Percentiles rank a stretch among this genome's conserved stretches.
These are phyloP conservation scores for Dentipellis fragilis DNA, from an alignment of 768 basidiomycete species.

Conservation along the genomic window DNA sequence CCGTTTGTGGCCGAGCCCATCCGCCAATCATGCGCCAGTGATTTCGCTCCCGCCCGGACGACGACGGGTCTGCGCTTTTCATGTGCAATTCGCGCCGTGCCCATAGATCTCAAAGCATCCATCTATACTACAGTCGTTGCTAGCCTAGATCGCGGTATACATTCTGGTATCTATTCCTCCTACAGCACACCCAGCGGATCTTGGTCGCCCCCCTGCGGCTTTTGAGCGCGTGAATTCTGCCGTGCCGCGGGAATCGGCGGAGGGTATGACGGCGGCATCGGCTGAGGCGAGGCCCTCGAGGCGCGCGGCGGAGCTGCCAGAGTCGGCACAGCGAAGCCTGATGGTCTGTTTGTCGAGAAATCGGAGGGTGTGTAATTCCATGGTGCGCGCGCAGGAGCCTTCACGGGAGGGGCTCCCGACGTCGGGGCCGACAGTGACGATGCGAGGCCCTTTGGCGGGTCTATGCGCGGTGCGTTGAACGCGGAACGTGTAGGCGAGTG, in stretches of 20 bases:
- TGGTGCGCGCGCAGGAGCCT: slow-evolving; percentile 29
- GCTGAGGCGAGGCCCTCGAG: slow-evolving; percentile 17
- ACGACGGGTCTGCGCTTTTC: neutral
- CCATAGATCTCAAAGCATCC: no score
- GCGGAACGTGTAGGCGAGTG: slow-evolving; percentile 5
- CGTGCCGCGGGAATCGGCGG: neutral
- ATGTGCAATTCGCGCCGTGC: neutral
- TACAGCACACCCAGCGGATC: slow-evolving; percentile 21
- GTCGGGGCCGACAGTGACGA: slow-evolving; percentile 10
- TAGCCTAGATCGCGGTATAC: neutral
- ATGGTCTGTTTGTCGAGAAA: slow-evolving; percentile 24
- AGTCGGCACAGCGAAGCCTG: slow-evolving; percentile 26
- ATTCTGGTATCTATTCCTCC: slow-evolving; percentile 6
- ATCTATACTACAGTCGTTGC: neutral
- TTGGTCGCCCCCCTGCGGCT: slow-evolving; percentile 13
- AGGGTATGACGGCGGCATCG: slow-evolving; percentile 1
- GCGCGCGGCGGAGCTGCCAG: slow-evolving; percentile 46
- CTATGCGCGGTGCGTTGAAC: slow-evolving; percentile 10
- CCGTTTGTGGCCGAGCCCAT: neutral
- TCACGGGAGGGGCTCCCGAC: slow-evolving; percentile 9
- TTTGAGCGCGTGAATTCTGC: slow-evolving; percentile 12
- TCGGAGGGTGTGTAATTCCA: slow-evolving; percentile 50
- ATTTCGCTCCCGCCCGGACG: neutral
- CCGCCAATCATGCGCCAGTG: slow-evolving; percentile 12
- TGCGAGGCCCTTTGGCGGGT: slow-evolving; percentile 3